These are phyloP conservation scores for Epicoccum sorghinum DNA, from an alignment of 2,329 filamentous ascomycete species.

Conservation along the genomic window DNA sequence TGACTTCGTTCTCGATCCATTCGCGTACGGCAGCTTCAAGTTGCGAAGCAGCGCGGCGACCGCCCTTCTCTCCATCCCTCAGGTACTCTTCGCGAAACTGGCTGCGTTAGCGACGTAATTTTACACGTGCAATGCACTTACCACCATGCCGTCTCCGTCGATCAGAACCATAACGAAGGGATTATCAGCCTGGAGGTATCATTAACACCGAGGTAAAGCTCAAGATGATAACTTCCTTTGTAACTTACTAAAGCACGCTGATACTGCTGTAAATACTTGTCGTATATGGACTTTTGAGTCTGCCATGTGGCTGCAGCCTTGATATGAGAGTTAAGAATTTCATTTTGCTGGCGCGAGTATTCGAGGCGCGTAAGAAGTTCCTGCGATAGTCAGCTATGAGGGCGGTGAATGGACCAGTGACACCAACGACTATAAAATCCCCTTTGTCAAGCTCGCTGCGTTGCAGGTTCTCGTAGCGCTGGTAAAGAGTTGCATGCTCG, in stretches of 20 bases:
- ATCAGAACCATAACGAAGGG: conserved; percentile 61
- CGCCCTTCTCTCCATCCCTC: conserved; percentile 58
- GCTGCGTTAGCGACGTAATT: neutral
- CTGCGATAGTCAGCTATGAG: conserved; percentile 26
- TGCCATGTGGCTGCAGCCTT: conserved; percentile 28
- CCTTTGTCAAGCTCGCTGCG: conserved; percentile 39
- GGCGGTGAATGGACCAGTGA: neutral
- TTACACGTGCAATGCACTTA: conserved; percentile 5
- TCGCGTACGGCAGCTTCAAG: conserved; percentile 53
- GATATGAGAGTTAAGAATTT: conserved; percentile 32
- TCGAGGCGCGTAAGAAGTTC: conserved; percentile 52
- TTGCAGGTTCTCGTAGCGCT: conserved; percentile 41
- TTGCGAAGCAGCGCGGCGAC: conserved; percentile 58
- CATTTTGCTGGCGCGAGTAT: conserved; percentile 41
- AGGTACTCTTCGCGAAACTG: conserved; percentile 58
- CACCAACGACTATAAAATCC: conserved; percentile 40
- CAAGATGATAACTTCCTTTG: neutral
- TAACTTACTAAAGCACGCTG: conserved; percentile 36
- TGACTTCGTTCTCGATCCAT: conserved; percentile 47
- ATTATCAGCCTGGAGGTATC: conserved; percentile 41
- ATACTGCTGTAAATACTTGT: conserved; percentile 22
- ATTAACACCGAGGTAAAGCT: neutral
- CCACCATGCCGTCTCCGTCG: conserved; percentile 62
- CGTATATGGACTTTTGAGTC: conserved; percentile 28
- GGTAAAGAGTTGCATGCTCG: conserved; percentile 28